Conservation (phyloP, 805 yeast genomes). For the Wickerhamomyces chambardii region DNA sequence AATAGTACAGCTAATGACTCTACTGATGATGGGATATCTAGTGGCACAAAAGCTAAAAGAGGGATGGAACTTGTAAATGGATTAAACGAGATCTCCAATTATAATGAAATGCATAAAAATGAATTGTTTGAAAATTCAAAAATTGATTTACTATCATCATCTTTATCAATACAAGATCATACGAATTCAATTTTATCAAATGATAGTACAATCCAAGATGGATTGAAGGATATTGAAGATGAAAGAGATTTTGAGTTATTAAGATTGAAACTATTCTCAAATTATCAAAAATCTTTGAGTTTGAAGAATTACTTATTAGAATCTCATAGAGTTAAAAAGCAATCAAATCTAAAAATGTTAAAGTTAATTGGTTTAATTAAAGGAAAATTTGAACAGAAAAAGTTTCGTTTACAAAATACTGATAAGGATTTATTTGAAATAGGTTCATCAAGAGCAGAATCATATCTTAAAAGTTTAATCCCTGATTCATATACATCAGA, state of each 20-base stretch:
- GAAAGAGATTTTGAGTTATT: slow-evolving; percentile 22
- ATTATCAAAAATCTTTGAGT: slow-evolving; percentile 17
- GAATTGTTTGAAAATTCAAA: no score
- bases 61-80: no score
- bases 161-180: no score
- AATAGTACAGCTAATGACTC: no score
- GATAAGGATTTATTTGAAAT: slow-evolving; percentile 20
- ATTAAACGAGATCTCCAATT: no score
- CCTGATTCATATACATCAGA: no score
- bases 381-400: slow-evolving; percentile 21
- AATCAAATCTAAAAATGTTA: slow-evolving; percentile 16
- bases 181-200: no score
- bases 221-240: slow-evolving; percentile 27
- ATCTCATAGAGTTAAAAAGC: slow-evolving; percentile 16
- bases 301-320: slow-evolving; percentile 16
- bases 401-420: slow-evolving; percentile 12
- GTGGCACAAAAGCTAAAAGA: no score
- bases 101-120: no score
- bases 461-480: slow-evolving; percentile 20
- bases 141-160: no score
- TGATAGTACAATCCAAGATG: no score
- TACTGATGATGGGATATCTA: no score
- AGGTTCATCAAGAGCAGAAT: slow-evolving; percentile 19
- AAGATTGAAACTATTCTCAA: slow-evolving; percentile 15
- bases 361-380: slow-evolving; percentile 22